Evolutionary conservation across 306 rosid genomes (phyloP), one percentile per base, ranked within the genome.

Genomic region (Nissolia schottii): DNA sequence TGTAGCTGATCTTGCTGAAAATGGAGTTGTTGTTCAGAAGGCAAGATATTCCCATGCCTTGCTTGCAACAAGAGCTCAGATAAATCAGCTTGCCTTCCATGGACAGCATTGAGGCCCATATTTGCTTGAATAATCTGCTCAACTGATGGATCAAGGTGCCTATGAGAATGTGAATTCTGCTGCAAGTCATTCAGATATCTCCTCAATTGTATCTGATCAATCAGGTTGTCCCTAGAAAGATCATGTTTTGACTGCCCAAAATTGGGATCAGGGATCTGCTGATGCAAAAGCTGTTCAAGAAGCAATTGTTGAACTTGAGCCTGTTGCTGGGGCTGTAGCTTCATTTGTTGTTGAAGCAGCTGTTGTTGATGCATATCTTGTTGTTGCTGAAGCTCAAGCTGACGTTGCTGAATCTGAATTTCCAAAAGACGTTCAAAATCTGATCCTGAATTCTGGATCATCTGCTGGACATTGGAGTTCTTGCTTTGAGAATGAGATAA

Each of bases 81-180:
- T 68, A 86, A 82, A 82, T 82, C 94, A 69, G 81, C 70, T 61
- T 83, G 85, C 74, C 85, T 83, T 65, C 84, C 91, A 41, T 79
- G 87, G 16, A 56, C 81, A 6, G 83, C 81, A 80, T 77, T 81
- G 77, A 76, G 79, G 25, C 80, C 87, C 48, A 84, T 59, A 68
- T 86, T 84, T 41, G 87, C 85, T 70, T 84, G 93, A 54, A 88
- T 68, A 61, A 86, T 69, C 74, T 86, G 89, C 78, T 86, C 94
- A 46, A 82, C 60, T 22, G 85, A 77, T 54, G 89, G 89, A 73
- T 88, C 86, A 63, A 71, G 77, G 51, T 84, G 78, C 43, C 86
- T 82, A 60, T 75, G 68, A 79, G 89, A 76, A 70, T 75, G 87
- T 43, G 86, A 20, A 43, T 73, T 73, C 75, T 73, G 85, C 77